Base-by-base conservation (phyloP, 1,284 basidiomycete species). In the Cryptococcus depauperatus region DNA sequence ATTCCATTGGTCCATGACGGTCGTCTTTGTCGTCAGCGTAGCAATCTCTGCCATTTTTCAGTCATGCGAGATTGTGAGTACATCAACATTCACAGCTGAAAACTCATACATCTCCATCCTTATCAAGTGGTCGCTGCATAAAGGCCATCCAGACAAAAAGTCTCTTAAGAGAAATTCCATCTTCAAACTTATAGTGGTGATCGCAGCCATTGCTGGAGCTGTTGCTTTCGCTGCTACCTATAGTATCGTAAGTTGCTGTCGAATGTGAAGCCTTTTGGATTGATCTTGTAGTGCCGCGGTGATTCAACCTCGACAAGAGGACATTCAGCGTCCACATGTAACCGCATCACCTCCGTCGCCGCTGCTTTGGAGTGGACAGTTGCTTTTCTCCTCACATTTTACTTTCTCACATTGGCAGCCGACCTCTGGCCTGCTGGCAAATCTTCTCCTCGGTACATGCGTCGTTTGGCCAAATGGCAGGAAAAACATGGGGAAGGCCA, bases 11-110 rank as follows among this genome's bases (percentile, higher is more conserved):
- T 56, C 58, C 23, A 71, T 74, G 66, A 72, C 75, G 0, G 47
- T 69, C 14, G 61, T 76, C 40, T 77, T 77, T 54, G 62, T 77
- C 44, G 66, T 73, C 27, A 67, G 66, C 43, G 64, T 73, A 9
- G 75, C 73, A 13, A 46, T 77, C 13, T 71, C 69, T 11, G 75
- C 75, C 26, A 63, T 73, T 35, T 72, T 72, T 58, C 75, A 77
- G 52, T 68, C 71, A 2, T 59, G 67, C 26, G 71, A 77, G 53
- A 57, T 76, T 29, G 67, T 71, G 43, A 60, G 66, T 55, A 16
- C 51, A 32, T 38, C 39, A 5, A 32, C 22, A 19, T 9, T 25
- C 9, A 28, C 26, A 25, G n/a, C 16, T 37, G 16, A n/a, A n/a
- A n/a, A n/a, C 19, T 21, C 23, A 22, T 21, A 13, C 16, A 19